A percentile compares a stretch with the other conserved stretches of the same genome.
Conservation (phyloP, 371 early-diverging fungal species). For the Smittium mucronatum region DNA sequence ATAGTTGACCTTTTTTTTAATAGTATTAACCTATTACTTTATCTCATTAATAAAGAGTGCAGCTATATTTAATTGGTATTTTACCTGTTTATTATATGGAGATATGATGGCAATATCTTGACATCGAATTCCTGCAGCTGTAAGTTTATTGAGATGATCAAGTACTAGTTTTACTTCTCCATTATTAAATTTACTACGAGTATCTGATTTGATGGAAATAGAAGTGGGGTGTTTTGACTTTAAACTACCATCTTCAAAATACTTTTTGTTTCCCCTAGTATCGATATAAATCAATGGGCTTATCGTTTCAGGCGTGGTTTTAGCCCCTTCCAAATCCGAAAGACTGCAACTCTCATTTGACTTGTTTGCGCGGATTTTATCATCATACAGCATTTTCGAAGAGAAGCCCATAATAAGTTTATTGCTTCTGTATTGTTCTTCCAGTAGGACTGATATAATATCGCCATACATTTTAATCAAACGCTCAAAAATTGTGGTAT, state of each 20-base stretch:
- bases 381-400: constrained; percentile 46
- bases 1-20: constrained; percentile 16
- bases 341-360: constrained; percentile 54
- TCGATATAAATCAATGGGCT: constrained; percentile 42
- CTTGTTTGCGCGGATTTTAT: constrained; percentile 46
- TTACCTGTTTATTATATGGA: constrained; percentile 72
- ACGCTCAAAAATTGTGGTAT: constrained; percentile 59
- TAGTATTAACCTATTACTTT: too few species aligned
- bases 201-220: constrained; percentile 33
- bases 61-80: too few species aligned
- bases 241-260: not conserved
- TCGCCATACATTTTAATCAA: constrained; percentile 44
- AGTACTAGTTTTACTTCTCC: constrained; percentile 58
- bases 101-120: constrained; percentile 71
- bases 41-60: too few species aligned
- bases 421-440: constrained; percentile 85
- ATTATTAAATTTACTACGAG: constrained; percentile 51
- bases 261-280: constrained; percentile 36
- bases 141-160: constrained; percentile 43
- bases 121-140: constrained; percentile 44
- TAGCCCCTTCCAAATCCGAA: constrained; percentile 44
- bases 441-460: constrained; percentile 49
- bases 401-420: constrained; percentile 66
- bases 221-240: too few species aligned
- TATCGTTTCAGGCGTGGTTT: constrained; percentile 13